phyloP scores from a whole-genome alignment of 1,139 yeast genomes.

The Saccharomyces pastorianus region DNA sequence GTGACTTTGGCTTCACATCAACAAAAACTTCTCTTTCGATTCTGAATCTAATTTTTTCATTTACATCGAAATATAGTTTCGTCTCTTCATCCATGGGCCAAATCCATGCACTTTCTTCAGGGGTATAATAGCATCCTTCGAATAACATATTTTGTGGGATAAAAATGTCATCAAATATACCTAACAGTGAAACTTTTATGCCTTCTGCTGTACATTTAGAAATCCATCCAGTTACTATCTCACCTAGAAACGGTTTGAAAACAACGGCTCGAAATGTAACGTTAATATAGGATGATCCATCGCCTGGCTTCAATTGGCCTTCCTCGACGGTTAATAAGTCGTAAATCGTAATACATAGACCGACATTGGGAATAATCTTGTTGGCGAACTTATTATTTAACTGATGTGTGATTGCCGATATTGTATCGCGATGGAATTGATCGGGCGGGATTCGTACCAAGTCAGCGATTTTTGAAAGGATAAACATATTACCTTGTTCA shows the following conservation, averaged over 20 bases:
- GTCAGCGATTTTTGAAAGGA: conserved; percentile 70
- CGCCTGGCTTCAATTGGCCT: conserved; percentile 90
- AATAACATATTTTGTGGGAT: conserved; percentile 76
- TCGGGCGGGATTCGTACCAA: conserved; percentile 84
- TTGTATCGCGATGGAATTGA: conserved; percentile 57
- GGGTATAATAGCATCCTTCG: conserved; percentile 63
- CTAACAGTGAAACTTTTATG: conserved; percentile 52
- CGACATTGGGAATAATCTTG: conserved; percentile 72
- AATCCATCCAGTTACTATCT: conserved; percentile 89
- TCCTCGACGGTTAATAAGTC: conserved; percentile 75
- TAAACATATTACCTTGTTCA: conserved; percentile 54
- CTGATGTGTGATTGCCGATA: conserved; percentile 66
- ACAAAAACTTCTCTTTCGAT: conserved; percentile 83
- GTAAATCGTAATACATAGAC: conserved; percentile 77
- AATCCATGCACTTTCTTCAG: conserved; percentile 87
- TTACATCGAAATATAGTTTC: conserved; percentile 72
- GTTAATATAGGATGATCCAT: conserved; percentile 79
- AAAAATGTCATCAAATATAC: conserved; percentile 85
- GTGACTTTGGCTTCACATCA: conserved; percentile 69
- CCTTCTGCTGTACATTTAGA: conserved; percentile 84
- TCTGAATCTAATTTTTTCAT: conserved; percentile 84
- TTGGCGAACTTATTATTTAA: conserved; percentile 79
- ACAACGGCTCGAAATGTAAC: conserved; percentile 68
- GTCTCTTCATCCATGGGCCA: conserved; percentile 77
- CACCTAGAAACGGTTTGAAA: conserved; percentile 93